These are phyloP conservation scores for Adansonia madagascariensis DNA, from an alignment of 441 rosid species.

Conservation along the genomic window DNA sequence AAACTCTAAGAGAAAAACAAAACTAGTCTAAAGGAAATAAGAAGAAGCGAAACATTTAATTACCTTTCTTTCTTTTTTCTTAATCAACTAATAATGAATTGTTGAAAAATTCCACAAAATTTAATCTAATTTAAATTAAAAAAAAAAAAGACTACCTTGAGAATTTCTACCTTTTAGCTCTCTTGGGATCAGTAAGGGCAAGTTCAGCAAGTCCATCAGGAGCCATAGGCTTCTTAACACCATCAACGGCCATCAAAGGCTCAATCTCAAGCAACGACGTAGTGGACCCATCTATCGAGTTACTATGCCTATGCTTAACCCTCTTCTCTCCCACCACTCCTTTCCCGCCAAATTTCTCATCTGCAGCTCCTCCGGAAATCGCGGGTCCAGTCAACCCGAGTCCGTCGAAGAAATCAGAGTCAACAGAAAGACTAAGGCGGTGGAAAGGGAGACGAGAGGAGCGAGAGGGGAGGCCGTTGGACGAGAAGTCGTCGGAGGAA, in stretches of 20 bases:
- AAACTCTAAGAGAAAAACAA: no score
- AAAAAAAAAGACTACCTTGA: neutral
- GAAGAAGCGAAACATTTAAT: no score
- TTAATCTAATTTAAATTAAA: no score
- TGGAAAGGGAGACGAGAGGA: slow-evolving; percentile 42
- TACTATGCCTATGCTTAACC: slow-evolving; percentile 65
- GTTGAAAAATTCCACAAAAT: no score
- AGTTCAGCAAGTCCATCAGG: slow-evolving; percentile 86
- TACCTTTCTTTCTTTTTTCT: no score
- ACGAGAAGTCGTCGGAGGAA: slow-evolving; percentile 70
- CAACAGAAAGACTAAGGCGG: slow-evolving; percentile 84
- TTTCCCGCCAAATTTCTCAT: slow-evolving; percentile 28
- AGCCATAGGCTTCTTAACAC: slow-evolving; percentile 76
- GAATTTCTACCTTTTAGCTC: slow-evolving; percentile 74
- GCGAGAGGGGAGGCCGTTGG: slow-evolving; percentile 40
- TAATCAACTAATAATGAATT: no score
- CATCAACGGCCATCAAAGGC: slow-evolving; percentile 52
- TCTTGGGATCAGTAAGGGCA: slow-evolving; percentile 84
- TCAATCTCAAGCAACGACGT: slow-evolving; percentile 47
- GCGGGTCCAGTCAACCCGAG: slow-evolving; percentile 37
- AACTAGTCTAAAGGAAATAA: no score
- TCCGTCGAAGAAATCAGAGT: slow-evolving; percentile 82
- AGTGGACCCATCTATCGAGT: slow-evolving; percentile 76
- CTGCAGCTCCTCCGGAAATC: slow-evolving; percentile 40
- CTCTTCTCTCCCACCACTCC: slow-evolving; percentile 48